These are phyloP conservation scores for Ceratorhiza oryzae-sativae DNA, from an alignment of 1,284 basidiomycete genomes.

Conservation along the genomic window DNA sequence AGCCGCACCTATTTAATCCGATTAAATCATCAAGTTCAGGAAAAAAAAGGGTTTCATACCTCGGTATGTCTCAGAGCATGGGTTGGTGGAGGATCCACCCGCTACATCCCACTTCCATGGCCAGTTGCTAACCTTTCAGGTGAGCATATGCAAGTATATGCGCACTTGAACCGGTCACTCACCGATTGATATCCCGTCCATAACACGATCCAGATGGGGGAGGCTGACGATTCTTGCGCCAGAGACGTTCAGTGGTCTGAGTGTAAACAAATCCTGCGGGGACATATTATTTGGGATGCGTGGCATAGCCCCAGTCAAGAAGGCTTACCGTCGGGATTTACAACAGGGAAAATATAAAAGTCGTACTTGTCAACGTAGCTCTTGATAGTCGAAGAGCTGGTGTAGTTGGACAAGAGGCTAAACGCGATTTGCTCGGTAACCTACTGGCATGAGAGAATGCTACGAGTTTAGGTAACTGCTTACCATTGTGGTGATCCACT, in stretches of 20 bases:
- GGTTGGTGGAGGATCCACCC: conserved; percentile 32
- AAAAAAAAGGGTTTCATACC: too few relatives aligned
- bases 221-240: conserved; percentile 40
- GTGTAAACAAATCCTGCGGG: conserved; percentile 30
- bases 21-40: too few relatives aligned
- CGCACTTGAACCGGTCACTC: too few relatives aligned
- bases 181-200: conserved; percentile 38
- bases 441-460: background rate
- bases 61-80: conserved; percentile 37
- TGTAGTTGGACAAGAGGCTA: conserved; percentile 36
- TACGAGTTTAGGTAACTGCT: too few relatives aligned
- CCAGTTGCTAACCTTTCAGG: conserved; percentile 21
- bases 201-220: conserved; percentile 35
- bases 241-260: conserved; percentile 26
- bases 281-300: background rate
- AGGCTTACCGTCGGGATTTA: conserved; percentile 34
- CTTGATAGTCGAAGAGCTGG: conserved; percentile 37
- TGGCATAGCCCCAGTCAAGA: background rate
- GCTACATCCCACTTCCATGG: conserved; percentile 35
- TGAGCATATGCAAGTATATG: too few relatives aligned
- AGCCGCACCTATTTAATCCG: too few relatives aligned
- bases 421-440: conserved; percentile 38
- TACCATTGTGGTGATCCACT: conserved; percentile 39
- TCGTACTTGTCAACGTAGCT: conserved; percentile 40
- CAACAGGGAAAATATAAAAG: conserved; percentile 40